Conservation (phyloP, 257 asterid species). For the Capsicum pubescens region DNA sequence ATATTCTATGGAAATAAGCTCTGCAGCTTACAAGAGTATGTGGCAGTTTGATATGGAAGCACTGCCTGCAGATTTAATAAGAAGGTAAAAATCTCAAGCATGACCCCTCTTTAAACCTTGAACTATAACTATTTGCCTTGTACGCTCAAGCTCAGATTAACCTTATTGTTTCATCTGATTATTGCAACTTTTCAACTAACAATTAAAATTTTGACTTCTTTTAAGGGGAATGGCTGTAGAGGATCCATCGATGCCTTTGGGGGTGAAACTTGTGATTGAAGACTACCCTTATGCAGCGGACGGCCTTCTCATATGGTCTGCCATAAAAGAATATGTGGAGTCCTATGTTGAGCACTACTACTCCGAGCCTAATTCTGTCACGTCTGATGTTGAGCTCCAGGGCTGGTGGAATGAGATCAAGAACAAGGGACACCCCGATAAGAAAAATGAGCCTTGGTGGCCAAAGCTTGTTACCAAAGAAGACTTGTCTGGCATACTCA, state of each 20-base stretch:
- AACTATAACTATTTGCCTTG: not conserved
- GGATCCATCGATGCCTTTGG: constrained; percentile 78
- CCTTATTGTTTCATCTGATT: not conserved
- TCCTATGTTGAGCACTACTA: constrained; percentile 78
- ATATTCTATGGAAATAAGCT: constrained; percentile 83
- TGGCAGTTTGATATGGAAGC: constrained; percentile 93
- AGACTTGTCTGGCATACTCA: constrained; percentile 65
- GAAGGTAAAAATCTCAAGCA: constrained; percentile 49
- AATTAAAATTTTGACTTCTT: not conserved
- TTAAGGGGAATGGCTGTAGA: constrained; percentile 88
- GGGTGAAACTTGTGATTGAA: constrained; percentile 78
- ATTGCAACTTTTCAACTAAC: not conserved
- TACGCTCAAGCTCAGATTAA: not conserved
- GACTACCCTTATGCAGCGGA: constrained; percentile 96
- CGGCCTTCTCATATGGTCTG: constrained; percentile 88
- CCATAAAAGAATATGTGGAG: constrained; percentile 74
- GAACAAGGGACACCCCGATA: constrained; percentile 73
- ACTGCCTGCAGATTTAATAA: constrained; percentile 75
- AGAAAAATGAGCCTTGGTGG: constrained; percentile 89
- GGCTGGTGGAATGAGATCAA: constrained; percentile 93
- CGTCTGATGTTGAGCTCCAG: constrained; percentile 77
- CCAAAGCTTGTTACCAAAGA: constrained; percentile 70
- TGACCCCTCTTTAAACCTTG: not conserved
- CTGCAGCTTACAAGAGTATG: constrained; percentile 80
- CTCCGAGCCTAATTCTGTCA: constrained; percentile 59